A percentile compares a stretch with the other conserved stretches of the same genome.
Conservation (phyloP, 257 asterid species). For the Solanum piurae region DNA sequence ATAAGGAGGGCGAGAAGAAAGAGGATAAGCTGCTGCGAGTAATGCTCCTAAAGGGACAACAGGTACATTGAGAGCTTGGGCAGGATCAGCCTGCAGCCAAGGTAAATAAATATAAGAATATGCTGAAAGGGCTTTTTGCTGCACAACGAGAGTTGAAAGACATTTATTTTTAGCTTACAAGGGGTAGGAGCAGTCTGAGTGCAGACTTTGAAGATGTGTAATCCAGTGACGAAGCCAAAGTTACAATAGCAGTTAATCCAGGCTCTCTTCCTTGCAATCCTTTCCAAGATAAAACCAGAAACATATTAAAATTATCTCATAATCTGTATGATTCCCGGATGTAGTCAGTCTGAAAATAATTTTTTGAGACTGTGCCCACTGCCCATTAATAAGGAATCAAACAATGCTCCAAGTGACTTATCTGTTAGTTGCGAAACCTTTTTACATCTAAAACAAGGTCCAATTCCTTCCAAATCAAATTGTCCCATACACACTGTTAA, state of each 20-base stretch:
- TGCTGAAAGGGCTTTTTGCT: neutral
- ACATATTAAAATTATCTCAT: neutral
- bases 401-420: neutral
- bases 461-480: neutral
- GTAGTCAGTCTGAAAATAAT: neutral
- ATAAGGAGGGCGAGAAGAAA: conserved; percentile 83
- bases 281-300: conserved; percentile 12
- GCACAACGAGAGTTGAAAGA: neutral
- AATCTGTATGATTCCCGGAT: neutral
- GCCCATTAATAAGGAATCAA: neutral
- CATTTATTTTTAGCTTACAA: conserved; percentile 43
- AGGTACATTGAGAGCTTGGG: conserved; percentile 92
- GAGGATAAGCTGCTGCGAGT: conserved; percentile 86
- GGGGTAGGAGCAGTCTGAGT: conserved; percentile 72
- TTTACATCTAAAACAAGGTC: neutral
- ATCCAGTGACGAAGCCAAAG: conserved; percentile 94
- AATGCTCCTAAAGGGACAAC: conserved; percentile 92
- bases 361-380: neutral
- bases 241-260: conserved; percentile 74
- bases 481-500: neutral
- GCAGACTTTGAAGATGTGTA: conserved; percentile 78
- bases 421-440: neutral
- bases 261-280: conserved; percentile 69
- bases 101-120: neutral
- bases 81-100: conserved; percentile 87